Evolutionary conservation across 495 filamentous ascomycete species (phyloP).

Genomic region (Monascus purpureus): DNA sequence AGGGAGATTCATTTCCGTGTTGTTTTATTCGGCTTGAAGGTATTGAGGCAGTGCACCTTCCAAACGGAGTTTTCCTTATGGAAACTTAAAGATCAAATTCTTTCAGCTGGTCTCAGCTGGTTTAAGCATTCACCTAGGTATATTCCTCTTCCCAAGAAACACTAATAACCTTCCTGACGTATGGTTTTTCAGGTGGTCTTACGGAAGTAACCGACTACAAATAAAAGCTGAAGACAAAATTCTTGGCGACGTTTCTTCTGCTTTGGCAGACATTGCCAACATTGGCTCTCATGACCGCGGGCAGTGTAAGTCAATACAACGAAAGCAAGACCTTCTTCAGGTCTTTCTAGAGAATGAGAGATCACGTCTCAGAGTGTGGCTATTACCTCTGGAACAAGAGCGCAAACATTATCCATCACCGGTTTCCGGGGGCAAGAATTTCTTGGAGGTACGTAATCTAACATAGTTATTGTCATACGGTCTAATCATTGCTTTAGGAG

Average conservation of each 20-base stretch:
- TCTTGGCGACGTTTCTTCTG: slow-evolving; percentile 57
- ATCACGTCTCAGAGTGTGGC: slow-evolving; percentile 74
- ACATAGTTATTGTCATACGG: background rate
- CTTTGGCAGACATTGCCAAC: slow-evolving; percentile 39
- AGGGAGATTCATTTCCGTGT: slow-evolving; percentile 85
- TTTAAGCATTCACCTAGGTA: slow-evolving; percentile 64
- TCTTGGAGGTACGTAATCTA: slow-evolving; percentile 15
- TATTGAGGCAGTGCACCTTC: slow-evolving; percentile 55
- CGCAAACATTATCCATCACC: slow-evolving; percentile 39
- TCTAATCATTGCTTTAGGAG: slow-evolving; percentile 14
- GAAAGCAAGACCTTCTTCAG: slow-evolving; percentile 68
- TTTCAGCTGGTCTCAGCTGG: slow-evolving; percentile 79
- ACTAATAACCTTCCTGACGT: slow-evolving; percentile 5
- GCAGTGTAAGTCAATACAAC: slow-evolving; percentile 48
- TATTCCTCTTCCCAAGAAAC: background rate
- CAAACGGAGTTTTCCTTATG: slow-evolving; percentile 46
- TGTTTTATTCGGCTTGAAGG: slow-evolving; percentile 63
- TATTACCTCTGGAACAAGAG: slow-evolving; percentile 65
- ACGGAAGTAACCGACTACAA: slow-evolving; percentile 84
- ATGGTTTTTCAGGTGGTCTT: slow-evolving; percentile 55
- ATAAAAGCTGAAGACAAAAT: slow-evolving; percentile 82
- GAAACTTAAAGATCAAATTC: slow-evolving; percentile 72
- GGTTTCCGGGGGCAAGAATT: slow-evolving; percentile 15
- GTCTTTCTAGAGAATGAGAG: slow-evolving; percentile 76
- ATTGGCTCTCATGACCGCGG: slow-evolving; percentile 42